Conservation (phyloP, 495 filamentous ascomycete species). For the Aspergillus olivimuriae region DNA sequence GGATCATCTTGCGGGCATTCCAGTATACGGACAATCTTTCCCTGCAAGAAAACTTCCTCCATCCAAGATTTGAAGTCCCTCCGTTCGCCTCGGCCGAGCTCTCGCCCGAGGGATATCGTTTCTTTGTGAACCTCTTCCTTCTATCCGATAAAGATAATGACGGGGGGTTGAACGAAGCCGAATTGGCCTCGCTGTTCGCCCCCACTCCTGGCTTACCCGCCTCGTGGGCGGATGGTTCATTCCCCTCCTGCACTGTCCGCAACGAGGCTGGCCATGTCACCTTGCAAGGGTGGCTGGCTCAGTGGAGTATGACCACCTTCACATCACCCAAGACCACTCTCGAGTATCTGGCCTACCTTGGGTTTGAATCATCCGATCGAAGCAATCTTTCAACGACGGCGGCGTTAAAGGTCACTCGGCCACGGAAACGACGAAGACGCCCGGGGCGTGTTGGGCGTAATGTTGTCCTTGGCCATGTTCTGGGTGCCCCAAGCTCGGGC, state of each 20-base stretch:
- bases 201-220: slow-evolving; percentile 84
- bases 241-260: slow-evolving; percentile 88
- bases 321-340: slow-evolving; percentile 89
- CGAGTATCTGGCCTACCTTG: slow-evolving; percentile 91
- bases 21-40: slow-evolving; percentile 94
- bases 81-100: slow-evolving; percentile 87
- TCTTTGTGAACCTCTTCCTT: slow-evolving; percentile 95
- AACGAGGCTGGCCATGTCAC: slow-evolving; percentile 96
- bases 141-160: slow-evolving; percentile 96
- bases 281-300: slow-evolving; percentile 93
- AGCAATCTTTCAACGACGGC: slow-evolving; percentile 62
- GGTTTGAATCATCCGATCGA: slow-evolving; percentile 67
- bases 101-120: slow-evolving; percentile 89
- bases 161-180: slow-evolving; percentile 79
- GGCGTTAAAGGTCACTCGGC: slow-evolving; percentile 85
- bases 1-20: slow-evolving; percentile 92
- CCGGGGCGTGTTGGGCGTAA: slow-evolving; percentile 86
- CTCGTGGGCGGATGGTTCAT: slow-evolving; percentile 86
- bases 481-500: slow-evolving; percentile 75
- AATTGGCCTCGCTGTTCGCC: slow-evolving; percentile 80
- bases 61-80: slow-evolving; percentile 90
- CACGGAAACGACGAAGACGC: slow-evolving; percentile 73
- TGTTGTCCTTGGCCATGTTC: slow-evolving; percentile 92
- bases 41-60: slow-evolving; percentile 83
- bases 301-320: slow-evolving; percentile 99